Conservation (phyloP, 140 eudicot species). For the Bidens hawaiensis region DNA sequence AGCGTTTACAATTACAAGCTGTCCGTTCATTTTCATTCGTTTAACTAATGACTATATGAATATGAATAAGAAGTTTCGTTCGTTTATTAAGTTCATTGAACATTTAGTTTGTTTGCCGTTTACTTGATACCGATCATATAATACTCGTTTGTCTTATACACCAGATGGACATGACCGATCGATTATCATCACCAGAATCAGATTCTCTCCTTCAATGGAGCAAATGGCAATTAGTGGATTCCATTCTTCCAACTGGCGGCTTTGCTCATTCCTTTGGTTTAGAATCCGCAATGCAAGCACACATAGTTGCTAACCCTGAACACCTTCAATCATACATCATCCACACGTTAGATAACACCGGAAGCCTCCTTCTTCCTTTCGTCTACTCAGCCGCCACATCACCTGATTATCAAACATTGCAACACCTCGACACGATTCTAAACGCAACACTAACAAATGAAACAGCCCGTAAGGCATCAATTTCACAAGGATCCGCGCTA, state of each 20-base stretch:
- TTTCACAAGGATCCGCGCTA: slow-evolving; percentile 87
- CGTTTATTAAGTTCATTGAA: too few species aligned
- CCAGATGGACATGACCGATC: neutral
- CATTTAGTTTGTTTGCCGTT: too few species aligned
- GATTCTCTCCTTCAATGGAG: slow-evolving; percentile 58
- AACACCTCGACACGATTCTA: slow-evolving; percentile 47
- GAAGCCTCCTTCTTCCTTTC: slow-evolving; percentile 85
- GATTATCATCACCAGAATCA: slow-evolving; percentile 7
- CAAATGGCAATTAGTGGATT: slow-evolving; percentile 91
- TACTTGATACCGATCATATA: too few species aligned
- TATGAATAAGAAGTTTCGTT: too few species aligned
- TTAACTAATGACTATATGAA: too few species aligned
- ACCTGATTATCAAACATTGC: slow-evolving; percentile 61
- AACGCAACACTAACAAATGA: slow-evolving; percentile 87
- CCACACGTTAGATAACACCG: slow-evolving; percentile 74
- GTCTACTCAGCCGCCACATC: slow-evolving; percentile 47
- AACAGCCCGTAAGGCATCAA: slow-evolving; percentile 71
- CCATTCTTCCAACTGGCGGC: slow-evolving; percentile 93
- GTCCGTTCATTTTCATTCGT: too few species aligned
- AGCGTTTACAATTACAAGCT: too few species aligned
- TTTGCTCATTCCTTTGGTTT: slow-evolving; percentile 94
- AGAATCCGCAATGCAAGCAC: slow-evolving; percentile 81
- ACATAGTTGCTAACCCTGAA: slow-evolving; percentile 52
- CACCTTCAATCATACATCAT: slow-evolving; percentile 51
- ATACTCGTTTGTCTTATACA: too few species aligned